Evolutionary conservation across 2,329 filamentous ascomycete genomes (phyloP).

Genomic region (Claviceps quebecensis): DNA sequence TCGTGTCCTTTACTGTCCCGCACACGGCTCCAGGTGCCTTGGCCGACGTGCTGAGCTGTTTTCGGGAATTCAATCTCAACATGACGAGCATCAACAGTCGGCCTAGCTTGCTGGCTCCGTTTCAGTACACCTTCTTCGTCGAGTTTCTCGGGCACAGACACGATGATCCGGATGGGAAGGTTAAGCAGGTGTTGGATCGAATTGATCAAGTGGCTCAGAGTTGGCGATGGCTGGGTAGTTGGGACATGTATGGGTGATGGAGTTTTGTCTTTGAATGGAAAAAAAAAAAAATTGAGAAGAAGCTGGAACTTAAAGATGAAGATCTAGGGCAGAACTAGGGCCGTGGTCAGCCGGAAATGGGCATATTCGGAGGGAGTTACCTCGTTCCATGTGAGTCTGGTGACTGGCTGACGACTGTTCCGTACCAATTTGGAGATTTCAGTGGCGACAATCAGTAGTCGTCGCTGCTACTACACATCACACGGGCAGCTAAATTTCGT

Average conservation of each 20-base stretch:
- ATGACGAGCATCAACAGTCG: conserved; percentile 82
- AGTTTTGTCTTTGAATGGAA: no score
- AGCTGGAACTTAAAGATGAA: no score
- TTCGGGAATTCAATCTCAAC: conserved; percentile 59
- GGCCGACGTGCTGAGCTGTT: conserved; percentile 66
- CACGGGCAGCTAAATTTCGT: not conserved
- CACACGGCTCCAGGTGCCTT: conserved; percentile 69
- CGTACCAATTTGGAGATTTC: not conserved
- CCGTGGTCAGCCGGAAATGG: not conserved
- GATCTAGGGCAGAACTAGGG: no score
- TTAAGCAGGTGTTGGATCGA: conserved; percentile 45
- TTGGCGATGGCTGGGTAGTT: conserved; percentile 59
- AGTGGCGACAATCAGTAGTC: not conserved
- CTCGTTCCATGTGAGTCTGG: not conserved
- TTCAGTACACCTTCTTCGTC: conserved; percentile 91
- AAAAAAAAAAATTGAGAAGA: no score
- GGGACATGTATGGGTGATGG: conserved; percentile 28
- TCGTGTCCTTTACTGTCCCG: conserved; percentile 72
- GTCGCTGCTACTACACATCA: not conserved
- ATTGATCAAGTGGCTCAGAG: conserved; percentile 43
- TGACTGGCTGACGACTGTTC: not conserved
- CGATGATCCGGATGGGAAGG: conserved; percentile 38
- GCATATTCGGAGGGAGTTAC: not conserved
- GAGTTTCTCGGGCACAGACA: conserved; percentile 59
- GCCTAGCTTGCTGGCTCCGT: conserved; percentile 59